These are phyloP conservation scores for Hericium alpestre DNA, from an alignment of 768 basidiomycete species.

Conservation along the genomic window DNA sequence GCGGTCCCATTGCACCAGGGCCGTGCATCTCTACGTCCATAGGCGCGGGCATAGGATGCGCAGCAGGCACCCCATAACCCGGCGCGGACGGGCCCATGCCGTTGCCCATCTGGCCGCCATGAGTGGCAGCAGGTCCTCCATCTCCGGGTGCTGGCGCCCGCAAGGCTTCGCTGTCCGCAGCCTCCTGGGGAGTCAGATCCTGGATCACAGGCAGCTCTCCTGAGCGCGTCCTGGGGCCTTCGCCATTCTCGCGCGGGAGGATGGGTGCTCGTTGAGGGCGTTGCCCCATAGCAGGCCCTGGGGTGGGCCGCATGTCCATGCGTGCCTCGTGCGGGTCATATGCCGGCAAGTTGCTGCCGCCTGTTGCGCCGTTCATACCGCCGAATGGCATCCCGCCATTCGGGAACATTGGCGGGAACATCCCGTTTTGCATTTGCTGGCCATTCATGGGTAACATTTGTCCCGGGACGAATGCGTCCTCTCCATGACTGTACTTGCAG, in stretches of 20 bases:
- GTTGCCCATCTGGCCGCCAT: slow-evolving; percentile 1
- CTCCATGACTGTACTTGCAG: slow-evolving; percentile 91
- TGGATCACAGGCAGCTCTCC: slow-evolving; percentile 80
- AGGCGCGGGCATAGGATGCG: slow-evolving; percentile 1
- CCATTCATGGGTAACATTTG: slow-evolving; percentile 45
- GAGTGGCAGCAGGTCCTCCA: neutral
- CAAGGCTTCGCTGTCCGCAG: slow-evolving; percentile 15
- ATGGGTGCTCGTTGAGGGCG: slow-evolving; percentile 43
- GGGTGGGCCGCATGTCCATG: slow-evolving; percentile 64
- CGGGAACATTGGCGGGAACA: slow-evolving; percentile 67
- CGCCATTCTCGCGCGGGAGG: slow-evolving; percentile 39
- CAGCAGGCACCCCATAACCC: neutral
- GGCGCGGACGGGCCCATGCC: neutral
- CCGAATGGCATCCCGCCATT: slow-evolving; percentile 44
- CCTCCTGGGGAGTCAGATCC: slow-evolving; percentile 57
- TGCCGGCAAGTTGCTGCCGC: slow-evolving; percentile 29
- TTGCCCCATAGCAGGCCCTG: slow-evolving; percentile 19
- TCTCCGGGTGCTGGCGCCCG: neutral
- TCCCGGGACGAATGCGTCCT: slow-evolving; percentile 73
- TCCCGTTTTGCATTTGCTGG: slow-evolving; percentile 26
- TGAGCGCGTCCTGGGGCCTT: slow-evolving; percentile 27
- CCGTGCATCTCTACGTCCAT: slow-evolving; percentile 19
- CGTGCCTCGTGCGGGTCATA: slow-evolving; percentile 73
- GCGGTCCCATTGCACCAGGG: slow-evolving; percentile 10
- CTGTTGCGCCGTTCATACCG: slow-evolving; percentile 16